phyloP scores from a whole-genome alignment of 140 eudicot species.

The Erigeron philadelphicus region DNA sequence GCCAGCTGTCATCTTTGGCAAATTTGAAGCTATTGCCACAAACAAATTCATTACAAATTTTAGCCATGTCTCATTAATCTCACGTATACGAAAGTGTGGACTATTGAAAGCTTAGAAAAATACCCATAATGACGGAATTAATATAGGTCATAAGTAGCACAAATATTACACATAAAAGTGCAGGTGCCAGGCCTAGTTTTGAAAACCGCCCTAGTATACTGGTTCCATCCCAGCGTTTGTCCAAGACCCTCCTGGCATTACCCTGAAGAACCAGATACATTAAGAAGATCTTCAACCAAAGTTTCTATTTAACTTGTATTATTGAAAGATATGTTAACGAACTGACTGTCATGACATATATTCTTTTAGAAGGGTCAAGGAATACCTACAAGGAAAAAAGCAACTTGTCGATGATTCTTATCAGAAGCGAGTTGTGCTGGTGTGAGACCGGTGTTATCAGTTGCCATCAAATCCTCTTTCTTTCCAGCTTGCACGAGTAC shows the following conservation, averaged over 20 bases:
- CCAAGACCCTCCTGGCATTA: constrained; percentile 79
- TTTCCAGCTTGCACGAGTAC: constrained; percentile 96
- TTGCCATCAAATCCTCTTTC: constrained; percentile 80
- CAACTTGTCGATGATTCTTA: constrained; percentile 94
- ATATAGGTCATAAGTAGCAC: constrained; percentile 61
- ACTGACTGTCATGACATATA: background rate
- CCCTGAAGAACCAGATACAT: constrained; percentile 54
- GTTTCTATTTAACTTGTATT: background rate
- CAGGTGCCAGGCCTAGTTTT: constrained; percentile 86
- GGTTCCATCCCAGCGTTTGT: constrained; percentile 70
- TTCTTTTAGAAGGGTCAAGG: constrained; percentile 26
- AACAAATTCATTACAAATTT: constrained; percentile 11
- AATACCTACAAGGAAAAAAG: constrained; percentile 98
- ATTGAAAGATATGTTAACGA: background rate
- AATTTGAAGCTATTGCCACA: constrained; percentile 49
- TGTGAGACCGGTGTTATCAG: constrained; percentile 91
- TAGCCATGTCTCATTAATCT: constrained; percentile 3
- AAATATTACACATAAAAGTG: constrained; percentile 68
- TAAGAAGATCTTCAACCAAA: constrained; percentile 11
- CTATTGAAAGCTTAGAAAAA: constrained; percentile 15
- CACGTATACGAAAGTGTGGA: background rate
- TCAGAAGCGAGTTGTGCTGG: constrained; percentile 98
- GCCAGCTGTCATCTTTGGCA: constrained; percentile 75
- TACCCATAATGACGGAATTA: constrained; percentile 83
- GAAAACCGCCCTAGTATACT: constrained; percentile 57